These are phyloP conservation scores for Debaryomyces nepalensis DNA, from an alignment of 1,139 yeast genomes.

Conservation along the genomic window DNA sequence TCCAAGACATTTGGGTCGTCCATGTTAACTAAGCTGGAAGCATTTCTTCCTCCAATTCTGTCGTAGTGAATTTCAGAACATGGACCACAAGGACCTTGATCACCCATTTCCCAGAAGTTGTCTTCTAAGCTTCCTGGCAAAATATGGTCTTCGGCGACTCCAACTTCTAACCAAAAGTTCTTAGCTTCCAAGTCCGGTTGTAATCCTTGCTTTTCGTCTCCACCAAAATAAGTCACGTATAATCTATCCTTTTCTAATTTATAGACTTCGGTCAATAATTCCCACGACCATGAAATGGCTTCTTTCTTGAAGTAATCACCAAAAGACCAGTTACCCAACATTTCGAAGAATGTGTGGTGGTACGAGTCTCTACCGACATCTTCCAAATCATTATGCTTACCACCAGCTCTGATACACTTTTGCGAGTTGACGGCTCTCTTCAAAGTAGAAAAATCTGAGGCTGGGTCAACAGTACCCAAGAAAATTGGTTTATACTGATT, in stretches of 20 bases:
- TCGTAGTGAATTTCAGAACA: conserved; percentile 98
- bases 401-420: conserved; percentile 99
- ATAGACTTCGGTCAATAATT: conserved; percentile 80
- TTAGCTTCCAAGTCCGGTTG: conserved; percentile 95
- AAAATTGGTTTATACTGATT: conserved; percentile 97
- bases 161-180: conserved; percentile 80
- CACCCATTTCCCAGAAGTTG: conserved; percentile 99
- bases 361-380: conserved; percentile 98
- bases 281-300: conserved; percentile 91
- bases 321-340: conserved; percentile 99
- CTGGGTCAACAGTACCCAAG: conserved; percentile 94
- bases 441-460: conserved; percentile 80
- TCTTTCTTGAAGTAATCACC: conserved; percentile 98
- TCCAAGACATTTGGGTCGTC: conserved; percentile 98
- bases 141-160: conserved; percentile 90
- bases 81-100: conserved; percentile 99
- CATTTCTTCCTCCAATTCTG: conserved; percentile 97
- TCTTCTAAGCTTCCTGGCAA: conserved; percentile 89
- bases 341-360: conserved; percentile 97
- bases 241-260: conserved; percentile 78
- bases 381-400: conserved; percentile 97
- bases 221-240: conserved; percentile 95
- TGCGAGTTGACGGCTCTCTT: conserved; percentile 95
- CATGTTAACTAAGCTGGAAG: conserved; percentile 84
- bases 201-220: conserved; percentile 81